These are phyloP conservation scores for Neoscytalidium dimidiatum DNA, from an alignment of 2,329 filamentous ascomycete species.

Conservation along the genomic window DNA sequence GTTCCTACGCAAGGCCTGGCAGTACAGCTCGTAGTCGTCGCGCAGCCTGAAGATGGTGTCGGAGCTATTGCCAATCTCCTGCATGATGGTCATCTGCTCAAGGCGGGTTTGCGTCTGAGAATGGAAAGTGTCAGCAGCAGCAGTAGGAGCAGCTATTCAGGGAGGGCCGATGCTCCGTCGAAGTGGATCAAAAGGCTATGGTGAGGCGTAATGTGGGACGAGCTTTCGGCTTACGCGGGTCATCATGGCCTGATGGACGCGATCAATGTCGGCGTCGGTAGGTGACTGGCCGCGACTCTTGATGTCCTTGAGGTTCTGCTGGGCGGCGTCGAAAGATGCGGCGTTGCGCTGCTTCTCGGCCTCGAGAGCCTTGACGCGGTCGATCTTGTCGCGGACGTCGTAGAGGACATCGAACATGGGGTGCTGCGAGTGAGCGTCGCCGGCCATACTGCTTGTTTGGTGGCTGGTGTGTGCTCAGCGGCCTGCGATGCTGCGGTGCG, in stretches of 20 bases:
- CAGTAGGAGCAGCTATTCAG: too few species aligned
- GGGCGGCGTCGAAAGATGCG: not conserved
- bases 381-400: constrained; percentile 9
- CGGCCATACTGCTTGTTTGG: not conserved
- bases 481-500: not conserved
- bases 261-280: not conserved
- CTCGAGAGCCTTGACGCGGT: constrained; percentile 11
- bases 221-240: not conserved
- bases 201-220: too few species aligned
- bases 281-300: not conserved
- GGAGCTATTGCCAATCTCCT: not conserved
- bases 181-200: too few species aligned
- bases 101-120: not conserved
- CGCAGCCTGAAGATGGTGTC: not conserved
- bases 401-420: constrained; percentile 11
- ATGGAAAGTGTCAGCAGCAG: not conserved
- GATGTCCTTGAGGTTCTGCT: not conserved
- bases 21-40: constrained; percentile 6
- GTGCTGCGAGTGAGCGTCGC: not conserved
- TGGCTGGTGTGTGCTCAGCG: not conserved
- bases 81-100: constrained; percentile 11
- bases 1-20: not conserved
- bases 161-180: too few species aligned
- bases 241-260: constrained; percentile 2
- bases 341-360: not conserved